Base-by-base conservation (phyloP, 2,329 filamentous ascomycete species). In the Ceratocystis papillata region DNA sequence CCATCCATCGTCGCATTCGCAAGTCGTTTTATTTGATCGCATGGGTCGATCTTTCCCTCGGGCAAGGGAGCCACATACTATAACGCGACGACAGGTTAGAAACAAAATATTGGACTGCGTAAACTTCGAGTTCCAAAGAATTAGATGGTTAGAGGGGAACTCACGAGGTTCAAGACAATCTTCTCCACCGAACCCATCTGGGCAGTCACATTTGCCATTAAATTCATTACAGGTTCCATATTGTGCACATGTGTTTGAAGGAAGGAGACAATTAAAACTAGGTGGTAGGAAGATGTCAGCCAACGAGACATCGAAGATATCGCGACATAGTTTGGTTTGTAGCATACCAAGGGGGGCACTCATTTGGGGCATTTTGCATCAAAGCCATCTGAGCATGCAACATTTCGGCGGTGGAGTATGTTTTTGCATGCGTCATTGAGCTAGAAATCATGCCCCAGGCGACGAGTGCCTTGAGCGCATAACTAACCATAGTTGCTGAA, bases 191-290 rank as follows among this genome's bases (percentile, higher is more conserved):
- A 95, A 99, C 45, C 94, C 94, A 20, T 90, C 81, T 7, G 93
- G 92, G 75, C 94, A 99, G 68, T 87, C 83, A 77, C 94, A 99
- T 79, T 95, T 92, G 62, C 94, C 94, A 72, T 90, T 96, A 73
- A 86, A 91, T 72, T 87, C 85, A 75, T 94, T 95, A 76, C 94
- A 99, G 44, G 85, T 81, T 45, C 91, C 88, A 74, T 88, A 99
- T 77, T 99, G 94, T 69, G 89, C 86, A 76, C 94, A 99, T 69
- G 85, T 86, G 75, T 96, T 95, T 69, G 89, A 90, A 33, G 94
- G 92, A 17, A 99, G 83, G 67, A 96, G 88, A 78, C 94, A 99
- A 83, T 99, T 97, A 82, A 99, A 99, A 79, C 94, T 93, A 70
- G 20, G 15, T 22, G 73, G 15, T 25, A 73, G 75, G 55, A n/a